These are phyloP conservation scores for Cryptosporidium felis DNA, from an alignment of 169 alveolate species.

Conservation along the genomic window DNA sequence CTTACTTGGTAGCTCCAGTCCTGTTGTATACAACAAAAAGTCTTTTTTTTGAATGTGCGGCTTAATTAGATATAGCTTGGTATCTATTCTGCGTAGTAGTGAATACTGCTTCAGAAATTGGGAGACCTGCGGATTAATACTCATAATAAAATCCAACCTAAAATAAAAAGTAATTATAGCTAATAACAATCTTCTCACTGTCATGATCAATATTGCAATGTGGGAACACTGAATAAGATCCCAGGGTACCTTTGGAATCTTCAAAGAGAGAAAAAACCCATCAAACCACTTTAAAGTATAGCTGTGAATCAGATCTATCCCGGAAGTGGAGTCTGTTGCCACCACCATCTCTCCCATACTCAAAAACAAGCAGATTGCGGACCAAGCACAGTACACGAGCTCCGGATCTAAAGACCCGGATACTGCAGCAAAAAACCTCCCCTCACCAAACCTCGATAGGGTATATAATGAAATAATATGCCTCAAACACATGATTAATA, in stretches of 20 bases:
- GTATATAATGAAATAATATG: conserved; percentile 40
- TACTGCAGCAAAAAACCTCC: conserved; percentile 67
- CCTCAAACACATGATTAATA: conserved; percentile 46
- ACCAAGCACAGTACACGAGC: conserved; percentile 64
- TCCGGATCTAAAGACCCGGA: conserved; percentile 69
- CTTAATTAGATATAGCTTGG: conserved; percentile 49
- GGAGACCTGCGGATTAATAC: conserved; percentile 53
- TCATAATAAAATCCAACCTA: conserved; percentile 68
- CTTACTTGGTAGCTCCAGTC: not conserved
- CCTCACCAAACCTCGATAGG: conserved; percentile 46
- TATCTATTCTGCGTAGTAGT: conserved; percentile 51
- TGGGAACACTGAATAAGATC: conserved; percentile 48
- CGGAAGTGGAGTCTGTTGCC: not conserved
- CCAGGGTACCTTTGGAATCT: conserved; percentile 68
- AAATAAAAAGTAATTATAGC: conserved; percentile 50
- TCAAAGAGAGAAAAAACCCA: conserved; percentile 3
- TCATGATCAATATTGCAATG: conserved; percentile 51
- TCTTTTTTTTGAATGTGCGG: conserved; percentile 54
- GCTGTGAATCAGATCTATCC: not conserved
- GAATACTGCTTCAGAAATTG: conserved; percentile 41
- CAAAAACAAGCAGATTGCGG: conserved; percentile 31
- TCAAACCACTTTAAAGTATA: conserved; percentile 31
- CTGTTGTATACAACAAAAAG: conserved; percentile 29
- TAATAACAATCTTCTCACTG: conserved; percentile 50
- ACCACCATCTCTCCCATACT: conserved; percentile 16